Base-by-base conservation (phyloP, 805 yeast species). In the Phaffomyces thermotolerans region DNA sequence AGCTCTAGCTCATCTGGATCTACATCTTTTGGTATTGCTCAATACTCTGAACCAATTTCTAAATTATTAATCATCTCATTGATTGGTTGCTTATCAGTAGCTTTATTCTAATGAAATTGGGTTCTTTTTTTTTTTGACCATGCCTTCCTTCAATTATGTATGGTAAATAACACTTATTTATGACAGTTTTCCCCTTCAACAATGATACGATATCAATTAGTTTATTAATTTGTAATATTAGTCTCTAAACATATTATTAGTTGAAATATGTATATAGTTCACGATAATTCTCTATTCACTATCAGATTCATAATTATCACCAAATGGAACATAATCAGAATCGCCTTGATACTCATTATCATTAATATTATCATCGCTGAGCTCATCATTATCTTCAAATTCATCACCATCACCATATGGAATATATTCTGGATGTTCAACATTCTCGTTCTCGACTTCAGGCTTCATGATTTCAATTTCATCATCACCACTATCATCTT, bases 31-130 rank as follows among this genome's bases (percentile, higher is more conserved):
- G 35, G 24, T 32, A 29, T 15, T 14, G 34, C 30, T 17, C 34
- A 29, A 25, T 41, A 32, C 29, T 8, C 36, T 12, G 43, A 39
- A 18, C 45, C 45, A 15, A 4, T 42, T 5, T 42, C 48, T 4
- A 42, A 39, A 27, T 15, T 42, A 22, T 42, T 45, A 3, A 12
- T 42, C 10, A 34, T 24, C 8, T 29, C 33, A 23, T 15, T 39
- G 18, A 29, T 45, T 20, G 30, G 36, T 20, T 13, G 35, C 4
- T 24, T 45, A 15, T 23, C 38, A 3, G 8, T 31, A 3, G 13
- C 32, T 24, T 27, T 42, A 25, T 39, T 45, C 41, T 45, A 29
- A 45, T 17, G 14, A 33, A 20, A 20, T 20, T 20, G 22, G 4
- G 22, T 20, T 5, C 22, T 20, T 20, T 20, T 22, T 5, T 14